These are phyloP conservation scores for Acacia pycnantha DNA, from an alignment of 331 rosid genomes.

Conservation along the genomic window DNA sequence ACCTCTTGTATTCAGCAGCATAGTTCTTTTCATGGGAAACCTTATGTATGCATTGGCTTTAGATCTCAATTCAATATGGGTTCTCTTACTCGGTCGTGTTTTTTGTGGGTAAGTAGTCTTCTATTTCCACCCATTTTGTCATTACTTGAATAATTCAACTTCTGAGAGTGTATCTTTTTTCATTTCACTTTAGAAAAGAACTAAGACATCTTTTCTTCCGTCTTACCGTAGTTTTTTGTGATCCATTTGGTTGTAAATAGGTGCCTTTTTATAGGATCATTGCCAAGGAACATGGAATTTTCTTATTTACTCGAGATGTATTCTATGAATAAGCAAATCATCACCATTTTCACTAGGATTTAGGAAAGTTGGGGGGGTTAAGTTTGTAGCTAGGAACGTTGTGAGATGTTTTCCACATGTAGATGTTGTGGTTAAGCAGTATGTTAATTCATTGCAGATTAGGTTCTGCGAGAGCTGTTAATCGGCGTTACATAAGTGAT, in stretches of 20 bases:
- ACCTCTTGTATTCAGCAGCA: conserved; percentile 91
- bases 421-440: conserved; percentile 14
- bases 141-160: conserved; percentile 1
- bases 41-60: conserved; percentile 74
- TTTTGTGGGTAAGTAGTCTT: conserved; percentile 71
- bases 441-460: conserved; percentile 49
- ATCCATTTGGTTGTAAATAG: conserved; percentile 2
- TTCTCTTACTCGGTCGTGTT: conserved; percentile 83
- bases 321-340: background rate
- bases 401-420: background rate
- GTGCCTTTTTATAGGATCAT: background rate
- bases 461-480: conserved; percentile 95
- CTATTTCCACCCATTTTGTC: background rate
- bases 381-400: conserved; percentile 9
- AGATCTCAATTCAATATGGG: conserved; percentile 73
- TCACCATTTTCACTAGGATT: background rate
- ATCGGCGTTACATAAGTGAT: conserved; percentile 88
- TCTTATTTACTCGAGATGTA: background rate
- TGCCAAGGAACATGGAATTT: conserved; percentile 1
- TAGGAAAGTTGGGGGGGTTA: background rate
- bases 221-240: background rate
- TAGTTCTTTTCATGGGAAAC: conserved; percentile 72
- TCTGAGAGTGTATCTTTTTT: background rate
- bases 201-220: background rate
- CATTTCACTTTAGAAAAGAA: conserved; percentile 4